Evolutionary conservation across 441 rosid genomes (phyloP).

Genomic region (Lepidium campestre): DNA sequence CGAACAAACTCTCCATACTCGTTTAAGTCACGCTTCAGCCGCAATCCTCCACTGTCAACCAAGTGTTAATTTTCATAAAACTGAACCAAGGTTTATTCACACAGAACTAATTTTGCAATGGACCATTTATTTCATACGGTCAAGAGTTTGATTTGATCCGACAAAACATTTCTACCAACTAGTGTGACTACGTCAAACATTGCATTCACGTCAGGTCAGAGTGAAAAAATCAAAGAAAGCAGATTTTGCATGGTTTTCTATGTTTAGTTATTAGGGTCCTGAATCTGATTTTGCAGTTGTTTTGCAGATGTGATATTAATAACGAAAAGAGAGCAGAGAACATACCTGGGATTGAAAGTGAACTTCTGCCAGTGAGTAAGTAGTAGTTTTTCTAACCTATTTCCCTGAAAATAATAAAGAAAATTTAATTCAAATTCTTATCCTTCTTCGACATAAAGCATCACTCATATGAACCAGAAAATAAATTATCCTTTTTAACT

Average conservation of each 20-base stretch:
- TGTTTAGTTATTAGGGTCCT: background rate
- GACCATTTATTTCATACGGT: background rate
- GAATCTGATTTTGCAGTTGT: background rate
- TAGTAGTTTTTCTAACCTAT: constrained; percentile 75
- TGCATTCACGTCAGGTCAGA: background rate
- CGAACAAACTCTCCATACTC: constrained; percentile 90
- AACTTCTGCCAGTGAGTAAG: constrained; percentile 96
- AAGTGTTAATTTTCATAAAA: constrained; percentile 3
- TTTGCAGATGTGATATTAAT: background rate
- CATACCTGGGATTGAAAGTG: constrained; percentile 91
- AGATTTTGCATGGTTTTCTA: background rate
- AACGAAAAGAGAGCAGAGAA: background rate
- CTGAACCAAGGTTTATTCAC: constrained; percentile 4
- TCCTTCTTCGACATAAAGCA: constrained; percentile 1
- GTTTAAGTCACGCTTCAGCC: constrained; percentile 91
- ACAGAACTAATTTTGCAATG: background rate
- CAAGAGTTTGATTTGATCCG: background rate
- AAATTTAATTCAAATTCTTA: background rate
- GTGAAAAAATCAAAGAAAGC: background rate
- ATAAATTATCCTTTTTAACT: background rate
- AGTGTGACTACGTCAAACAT: background rate
- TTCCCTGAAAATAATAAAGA: constrained; percentile 53
- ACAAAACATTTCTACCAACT: background rate
- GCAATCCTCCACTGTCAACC: constrained; percentile 77
- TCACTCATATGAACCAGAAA: background rate